phyloP scores from a whole-genome alignment of 495 filamentous ascomycete genomes.

The Apiosordaria backusii region DNA sequence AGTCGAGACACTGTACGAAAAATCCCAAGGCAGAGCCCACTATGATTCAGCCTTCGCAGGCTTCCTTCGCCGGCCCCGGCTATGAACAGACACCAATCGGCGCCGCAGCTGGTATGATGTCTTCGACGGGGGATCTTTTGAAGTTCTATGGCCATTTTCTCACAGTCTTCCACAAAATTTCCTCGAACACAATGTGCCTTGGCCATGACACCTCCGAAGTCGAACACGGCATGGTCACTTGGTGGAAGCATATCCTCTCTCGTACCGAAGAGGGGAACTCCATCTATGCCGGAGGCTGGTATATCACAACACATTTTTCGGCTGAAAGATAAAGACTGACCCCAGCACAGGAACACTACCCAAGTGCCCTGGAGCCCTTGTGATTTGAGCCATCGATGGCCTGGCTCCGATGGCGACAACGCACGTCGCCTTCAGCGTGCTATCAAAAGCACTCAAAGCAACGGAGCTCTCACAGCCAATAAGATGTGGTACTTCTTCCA shows the following conservation, averaged over 20 bases:
- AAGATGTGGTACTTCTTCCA: background rate
- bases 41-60: conserved; percentile 10
- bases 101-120: conserved; percentile 22
- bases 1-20: background rate
- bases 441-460: background rate
- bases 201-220: background rate
- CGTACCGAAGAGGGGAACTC: background rate
- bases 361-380: conserved; percentile 7
- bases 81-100: background rate
- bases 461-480: background rate
- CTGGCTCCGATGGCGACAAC: conserved; percentile 24
- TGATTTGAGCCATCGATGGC: conserved; percentile 9
- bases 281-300: conserved; percentile 18
- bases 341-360: conserved; percentile 3
- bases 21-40: background rate
- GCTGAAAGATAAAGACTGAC: background rate
- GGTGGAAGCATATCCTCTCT: conserved; percentile 6
- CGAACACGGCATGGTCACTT: conserved; percentile 17
- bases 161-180: background rate
- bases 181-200: background rate
- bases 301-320: background rate
- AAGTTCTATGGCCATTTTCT: conserved; percentile 16
- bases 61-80: background rate
- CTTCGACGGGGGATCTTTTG: conserved; percentile 15
- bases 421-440: conserved; percentile 6